Evolutionary conservation across 345 rosid genomes (phyloP).

Genomic region (Murraya paniculata): DNA sequence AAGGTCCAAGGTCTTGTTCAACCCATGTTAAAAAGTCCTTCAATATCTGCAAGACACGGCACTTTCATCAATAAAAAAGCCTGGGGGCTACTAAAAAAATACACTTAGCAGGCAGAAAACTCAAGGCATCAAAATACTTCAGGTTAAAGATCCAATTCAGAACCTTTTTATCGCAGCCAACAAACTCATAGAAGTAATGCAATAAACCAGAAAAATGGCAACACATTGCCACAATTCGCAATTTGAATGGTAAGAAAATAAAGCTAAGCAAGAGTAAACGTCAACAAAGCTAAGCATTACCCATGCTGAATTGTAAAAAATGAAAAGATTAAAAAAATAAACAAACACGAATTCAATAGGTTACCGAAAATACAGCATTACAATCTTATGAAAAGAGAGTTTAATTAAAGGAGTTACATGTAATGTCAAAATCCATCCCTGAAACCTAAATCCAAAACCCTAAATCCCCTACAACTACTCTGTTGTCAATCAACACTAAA

Average conservation of each 20-base stretch:
- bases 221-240: not conserved
- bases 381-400: not conserved
- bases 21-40: conserved; percentile 97
- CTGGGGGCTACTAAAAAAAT: not conserved
- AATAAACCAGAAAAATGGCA: conserved; percentile 2
- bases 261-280: not conserved
- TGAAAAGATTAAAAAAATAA: too few species aligned
- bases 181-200: conserved; percentile 7
- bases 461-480: not conserved
- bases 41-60: conserved; percentile 57
- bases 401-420: not conserved
- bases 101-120: not conserved
- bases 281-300: not conserved
- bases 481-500: not conserved
- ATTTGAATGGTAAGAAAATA: not conserved
- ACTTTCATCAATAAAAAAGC: conserved; percentile 15
- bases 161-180: not conserved
- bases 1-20: conserved; percentile 86
- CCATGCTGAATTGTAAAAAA: not conserved
- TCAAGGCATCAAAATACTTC: not conserved
- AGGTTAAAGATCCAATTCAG: not conserved
- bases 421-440: not conserved
- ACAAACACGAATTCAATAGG: not conserved
- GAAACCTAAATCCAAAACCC: not conserved
- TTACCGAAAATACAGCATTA: not conserved